Evolutionary conservation across 2,329 filamentous ascomycete genomes (phyloP).

Genomic region (Talaromyces albobiverticillius): DNA sequence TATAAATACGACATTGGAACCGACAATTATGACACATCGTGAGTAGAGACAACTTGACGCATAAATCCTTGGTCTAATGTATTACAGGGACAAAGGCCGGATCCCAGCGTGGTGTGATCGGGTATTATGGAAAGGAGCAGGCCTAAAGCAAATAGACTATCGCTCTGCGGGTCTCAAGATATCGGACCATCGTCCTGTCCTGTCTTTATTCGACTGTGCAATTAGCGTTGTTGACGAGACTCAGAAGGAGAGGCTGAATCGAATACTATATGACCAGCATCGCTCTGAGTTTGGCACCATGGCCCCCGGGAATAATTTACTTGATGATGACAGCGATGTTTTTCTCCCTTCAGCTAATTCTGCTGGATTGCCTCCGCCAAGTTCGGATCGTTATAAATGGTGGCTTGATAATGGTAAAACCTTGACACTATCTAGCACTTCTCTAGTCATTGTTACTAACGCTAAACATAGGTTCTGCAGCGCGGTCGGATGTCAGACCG

Average conservation of each 20-base stretch:
- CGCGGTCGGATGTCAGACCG: conserved; percentile 67
- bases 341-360: conserved; percentile 80
- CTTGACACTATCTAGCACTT: not conserved
- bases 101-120: conserved; percentile 98
- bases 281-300: conserved; percentile 55
- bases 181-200: conserved; percentile 95
- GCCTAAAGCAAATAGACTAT: conserved; percentile 79
- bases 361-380: conserved; percentile 66
- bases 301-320: not conserved
- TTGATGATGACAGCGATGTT: conserved; percentile 65
- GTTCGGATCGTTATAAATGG: conserved; percentile 62
- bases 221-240: conserved; percentile 77
- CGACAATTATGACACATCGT: conserved; percentile 89
- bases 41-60: conserved; percentile 31
- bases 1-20: conserved; percentile 93
- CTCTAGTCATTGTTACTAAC: not conserved
- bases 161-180: conserved; percentile 78
- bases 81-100: conserved; percentile 75
- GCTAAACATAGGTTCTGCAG: conserved; percentile 59
- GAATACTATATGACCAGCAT: conserved; percentile 68
- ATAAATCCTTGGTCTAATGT: conserved; percentile 27
- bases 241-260: conserved; percentile 68
- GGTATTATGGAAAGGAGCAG: conserved; percentile 79
- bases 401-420: conserved; percentile 60
- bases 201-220: conserved; percentile 79